Base-by-base conservation (phyloP, 2,329 filamentous ascomycete species). In the Sarocladium strictum region DNA sequence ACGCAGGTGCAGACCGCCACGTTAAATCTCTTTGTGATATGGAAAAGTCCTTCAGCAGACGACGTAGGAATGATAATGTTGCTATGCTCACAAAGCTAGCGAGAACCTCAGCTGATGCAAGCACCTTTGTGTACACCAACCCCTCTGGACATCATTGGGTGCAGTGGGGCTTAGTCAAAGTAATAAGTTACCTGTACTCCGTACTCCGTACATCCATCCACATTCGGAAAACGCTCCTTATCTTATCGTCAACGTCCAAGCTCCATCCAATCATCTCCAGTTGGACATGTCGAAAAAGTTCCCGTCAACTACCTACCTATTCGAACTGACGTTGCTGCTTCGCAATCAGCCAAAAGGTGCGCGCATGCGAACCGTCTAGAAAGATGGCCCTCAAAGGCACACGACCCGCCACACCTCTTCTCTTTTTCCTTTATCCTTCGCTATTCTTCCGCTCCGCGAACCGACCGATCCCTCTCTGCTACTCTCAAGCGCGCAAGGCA, bases 401-500 rank as follows among this genome's bases (percentile, higher is more conserved):
- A 3, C 26, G 47, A 14, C 15, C 47, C 10, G 26, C 23, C 11
- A 10, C 29, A 4, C 27, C 47, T 10, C 19, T 51, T 5, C 47
- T 51, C 11, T 17, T 29, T 14, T 51, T 51, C 29, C 47, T 51
- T 19, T 51, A 51, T 24, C 47, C 47, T 4, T 33, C 47, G 3
- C 29, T 51, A 7, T n/a, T 35, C n/a, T 27, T n/a, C 3, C 47
- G 47, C 15, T 37, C 23, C 40, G 53, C 59, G 56, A 53, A 57
- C 56, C 38, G 49, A 54, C 27, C 50, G 58, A 24, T 38, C 47
- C 38, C 43, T 57, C 41, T 50, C 56, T 32, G 47, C 54, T 27
- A 53, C 45, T 38, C 3, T 27, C 47, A 51, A 21, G 29, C 27
- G 3, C 47, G 47, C 47, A 60, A 61, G 58, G 59, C 55, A 41